Conservation (phyloP, 78 protist species). For the Cavenderia fasciculata region DNA sequence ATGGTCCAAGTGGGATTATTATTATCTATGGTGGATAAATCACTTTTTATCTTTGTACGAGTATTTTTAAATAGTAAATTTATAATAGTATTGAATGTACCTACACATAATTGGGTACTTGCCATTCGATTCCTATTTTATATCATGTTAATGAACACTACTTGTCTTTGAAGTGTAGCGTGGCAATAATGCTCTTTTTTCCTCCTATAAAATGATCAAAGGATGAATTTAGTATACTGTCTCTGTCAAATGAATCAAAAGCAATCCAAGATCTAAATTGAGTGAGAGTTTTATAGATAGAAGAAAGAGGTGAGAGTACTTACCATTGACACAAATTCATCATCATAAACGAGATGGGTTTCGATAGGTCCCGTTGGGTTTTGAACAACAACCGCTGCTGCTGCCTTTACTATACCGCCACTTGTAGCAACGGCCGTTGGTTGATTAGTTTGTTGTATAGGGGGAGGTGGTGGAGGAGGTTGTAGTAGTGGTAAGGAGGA, state of each 20-base stretch:
- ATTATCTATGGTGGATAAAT: too few species aligned
- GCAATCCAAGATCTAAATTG: neutral
- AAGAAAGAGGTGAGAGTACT: neutral
- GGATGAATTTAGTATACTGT: neutral
- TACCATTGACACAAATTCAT: constrained; percentile 70
- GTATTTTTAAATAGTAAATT: too few species aligned
- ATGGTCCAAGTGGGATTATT: too few species aligned
- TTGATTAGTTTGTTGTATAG: neutral
- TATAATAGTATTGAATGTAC: too few species aligned
- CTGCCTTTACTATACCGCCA: constrained; percentile 6
- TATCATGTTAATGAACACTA: too few species aligned
- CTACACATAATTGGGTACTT: too few species aligned
- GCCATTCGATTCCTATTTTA: too few species aligned
- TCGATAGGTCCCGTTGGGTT: neutral
- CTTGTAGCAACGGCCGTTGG: constrained; percentile 2
- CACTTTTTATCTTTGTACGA: too few species aligned
- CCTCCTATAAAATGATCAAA: constrained; percentile 39
- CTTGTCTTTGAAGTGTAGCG: constrained; percentile 19
- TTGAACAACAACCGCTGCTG: constrained; percentile 26
- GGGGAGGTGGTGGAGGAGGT: neutral
- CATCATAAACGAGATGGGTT: constrained; percentile 35
- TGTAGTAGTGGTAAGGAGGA: neutral
- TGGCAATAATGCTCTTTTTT: constrained; percentile 57
- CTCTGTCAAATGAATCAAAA: neutral
- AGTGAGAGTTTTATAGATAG: neutral